phyloP scores from a whole-genome alignment of 768 basidiomycete genomes.

The Leccinellum luteum region DNA sequence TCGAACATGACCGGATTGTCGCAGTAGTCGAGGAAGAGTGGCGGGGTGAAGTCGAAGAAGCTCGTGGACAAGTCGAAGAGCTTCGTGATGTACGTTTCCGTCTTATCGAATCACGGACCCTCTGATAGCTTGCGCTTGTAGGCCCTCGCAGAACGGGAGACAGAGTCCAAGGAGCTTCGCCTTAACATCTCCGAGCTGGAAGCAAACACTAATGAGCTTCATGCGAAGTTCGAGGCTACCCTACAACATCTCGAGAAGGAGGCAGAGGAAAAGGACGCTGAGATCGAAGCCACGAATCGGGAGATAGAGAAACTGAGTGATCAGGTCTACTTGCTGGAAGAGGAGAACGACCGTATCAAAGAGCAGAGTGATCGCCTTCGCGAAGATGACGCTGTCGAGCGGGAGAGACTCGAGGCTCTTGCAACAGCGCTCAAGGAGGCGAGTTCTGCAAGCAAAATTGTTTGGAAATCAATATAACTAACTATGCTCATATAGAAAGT shows the following conservation, averaged over 20 bases:
- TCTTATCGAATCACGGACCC: not conserved
- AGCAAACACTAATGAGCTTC: conserved; percentile 64
- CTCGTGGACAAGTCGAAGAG: conserved; percentile 75
- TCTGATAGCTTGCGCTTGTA: conserved; percentile 26
- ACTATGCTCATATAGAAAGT: conserved; percentile 56
- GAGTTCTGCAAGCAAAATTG: conserved; percentile 8
- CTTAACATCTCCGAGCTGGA: conserved; percentile 76
- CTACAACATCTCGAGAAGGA: conserved; percentile 77
- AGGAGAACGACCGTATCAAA: conserved; percentile 74
- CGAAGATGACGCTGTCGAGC: conserved; percentile 73
- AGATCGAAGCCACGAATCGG: conserved; percentile 67
- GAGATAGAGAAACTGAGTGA: conserved; percentile 82
- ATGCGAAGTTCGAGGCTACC: conserved; percentile 70
- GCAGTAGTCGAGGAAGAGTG: conserved; percentile 79
- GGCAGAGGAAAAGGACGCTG: conserved; percentile 73
- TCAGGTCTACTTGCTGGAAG: conserved; percentile 81
- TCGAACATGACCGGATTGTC: conserved; percentile 71
- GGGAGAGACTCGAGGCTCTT: conserved; percentile 64
- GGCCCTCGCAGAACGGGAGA: conserved; percentile 77
- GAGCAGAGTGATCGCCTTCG: conserved; percentile 66
- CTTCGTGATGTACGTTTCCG: conserved; percentile 57
- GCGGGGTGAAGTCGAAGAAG: conserved; percentile 85
- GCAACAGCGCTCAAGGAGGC: conserved; percentile 81
- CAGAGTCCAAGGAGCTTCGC: conserved; percentile 72
- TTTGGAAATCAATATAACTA: not conserved